Evolutionary conservation across 31 red algal species (phyloP), one percentile per base, ranked within the genome.

Genomic region (Odonthalia washingtoniensis): DNA sequence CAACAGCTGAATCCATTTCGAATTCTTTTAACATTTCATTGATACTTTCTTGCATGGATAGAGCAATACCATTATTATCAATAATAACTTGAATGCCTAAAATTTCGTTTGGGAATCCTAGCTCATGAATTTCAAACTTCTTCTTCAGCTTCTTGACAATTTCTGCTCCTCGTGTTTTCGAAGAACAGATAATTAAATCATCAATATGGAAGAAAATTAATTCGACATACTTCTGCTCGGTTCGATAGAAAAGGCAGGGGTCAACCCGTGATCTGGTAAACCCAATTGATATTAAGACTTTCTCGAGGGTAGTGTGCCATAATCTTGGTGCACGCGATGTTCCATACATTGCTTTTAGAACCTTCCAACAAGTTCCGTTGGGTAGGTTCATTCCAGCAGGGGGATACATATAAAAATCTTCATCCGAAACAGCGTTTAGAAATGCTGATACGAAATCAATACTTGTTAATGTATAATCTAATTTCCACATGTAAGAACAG

Each of bases 171-270:
- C 49, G 49, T 21, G 9, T 9, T 14, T 9, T 9, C 21, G 21
- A 14, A 9, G 49, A 14, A 21, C 49, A 57, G 9, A 57, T 9
- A 14, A 57, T 57, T 57, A 57, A 21, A 21, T 57, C 49, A 21
- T 57, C 49, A 57, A 57, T 21, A 57, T 57, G 49, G 21, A 57
- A 57, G 49, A 57, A 57, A 57, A 57, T 57, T 57, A 57, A 57
- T 57, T 57, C 49, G 21, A 21, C 21, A 9, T 14, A 57, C 21
- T 21, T 21, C 9, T 57, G 12, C 9, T 9, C 21, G 9, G 12
- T 9, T 14, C 49, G 49, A 21, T 57, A 57, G 21, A 14, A 57
- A 21, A 57, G 49, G 21, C 49, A 57, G 9, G 49, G 12, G 49
- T 57, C 49, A 57, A 21, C 49, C 9, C 9, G 12, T 14, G 49